Evolutionary conservation across 1,284 basidiomycete species (phyloP).

Genomic region (Hypsizygus ulmarius): DNA sequence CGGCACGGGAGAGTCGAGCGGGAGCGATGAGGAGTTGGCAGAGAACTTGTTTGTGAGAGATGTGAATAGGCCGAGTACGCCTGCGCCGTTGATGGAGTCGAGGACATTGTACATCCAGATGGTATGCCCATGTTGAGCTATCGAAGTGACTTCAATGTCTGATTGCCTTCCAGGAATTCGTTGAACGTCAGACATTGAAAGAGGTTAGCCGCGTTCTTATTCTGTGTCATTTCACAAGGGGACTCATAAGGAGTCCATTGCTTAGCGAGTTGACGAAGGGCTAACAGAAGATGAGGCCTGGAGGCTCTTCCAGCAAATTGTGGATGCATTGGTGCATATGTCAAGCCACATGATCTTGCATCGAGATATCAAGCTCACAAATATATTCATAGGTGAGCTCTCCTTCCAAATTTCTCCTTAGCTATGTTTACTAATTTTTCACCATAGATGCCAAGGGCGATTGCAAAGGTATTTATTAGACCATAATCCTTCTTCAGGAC

Average conservation of each 20-base stretch:
- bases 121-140: slow-evolving; percentile 41
- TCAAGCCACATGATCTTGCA: slow-evolving; percentile 86
- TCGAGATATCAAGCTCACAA: slow-evolving; percentile 89
- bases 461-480: slow-evolving; percentile 63
- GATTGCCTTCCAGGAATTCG: slow-evolving; percentile 64
- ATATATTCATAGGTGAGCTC: slow-evolving; percentile 81
- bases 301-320: slow-evolving; percentile 86
- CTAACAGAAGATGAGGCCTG: slow-evolving; percentile 84
- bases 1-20: slow-evolving; percentile 32
- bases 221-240: not conserved
- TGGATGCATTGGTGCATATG: slow-evolving; percentile 94
- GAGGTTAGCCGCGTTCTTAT: slow-evolving; percentile 48
- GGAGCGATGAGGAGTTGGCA: slow-evolving; percentile 44
- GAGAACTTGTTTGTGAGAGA: slow-evolving; percentile 17
- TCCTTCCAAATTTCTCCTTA: not conserved
- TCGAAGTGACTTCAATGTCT: slow-evolving; percentile 7
- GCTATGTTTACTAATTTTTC: not conserved
- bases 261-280: slow-evolving; percentile 75
- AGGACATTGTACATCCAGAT: slow-evolving; percentile 88
- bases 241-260: not conserved
- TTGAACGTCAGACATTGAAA: slow-evolving; percentile 81
- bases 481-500: not conserved
- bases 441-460: slow-evolving; percentile 79
- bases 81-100: slow-evolving; percentile 29
- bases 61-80: slow-evolving; percentile 3